Evolutionary conservation across 768 basidiomycete species (phyloP).

Genomic region (Cubamyces lactineus): DNA sequence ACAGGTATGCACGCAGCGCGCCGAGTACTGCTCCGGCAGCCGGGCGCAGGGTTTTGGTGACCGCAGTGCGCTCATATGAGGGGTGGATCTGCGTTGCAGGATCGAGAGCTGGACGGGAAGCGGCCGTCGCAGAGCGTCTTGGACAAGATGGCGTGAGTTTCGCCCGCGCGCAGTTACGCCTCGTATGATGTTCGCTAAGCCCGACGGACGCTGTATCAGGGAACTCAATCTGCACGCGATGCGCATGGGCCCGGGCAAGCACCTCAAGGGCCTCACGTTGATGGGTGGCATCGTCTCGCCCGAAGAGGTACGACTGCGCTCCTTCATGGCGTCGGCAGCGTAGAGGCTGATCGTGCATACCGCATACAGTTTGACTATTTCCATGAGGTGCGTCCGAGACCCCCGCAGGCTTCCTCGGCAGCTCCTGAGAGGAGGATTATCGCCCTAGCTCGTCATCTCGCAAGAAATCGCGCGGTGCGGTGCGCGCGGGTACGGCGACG

Average conservation of each 20-base stretch:
- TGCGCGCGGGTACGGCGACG: conserved; percentile 83
- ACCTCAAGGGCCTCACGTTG: conserved; percentile 76
- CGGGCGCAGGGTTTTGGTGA: not conserved
- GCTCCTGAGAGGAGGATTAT: not conserved
- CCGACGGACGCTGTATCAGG: conserved; percentile 37
- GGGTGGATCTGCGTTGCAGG: conserved; percentile 28
- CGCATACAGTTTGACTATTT: conserved; percentile 79
- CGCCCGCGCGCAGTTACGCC: not conserved
- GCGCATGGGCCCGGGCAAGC: conserved; percentile 93
- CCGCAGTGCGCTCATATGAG: not conserved
- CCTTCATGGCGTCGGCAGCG: no score
- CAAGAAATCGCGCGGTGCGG: conserved; percentile 52
- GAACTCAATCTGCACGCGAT: conserved; percentile 82
- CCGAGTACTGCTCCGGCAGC: not conserved
- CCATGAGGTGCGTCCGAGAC: conserved; percentile 59
- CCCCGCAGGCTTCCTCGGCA: not conserved
- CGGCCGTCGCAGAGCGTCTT: conserved; percentile 78
- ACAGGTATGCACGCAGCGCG: conserved; percentile 30
- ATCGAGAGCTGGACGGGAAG: conserved; percentile 86
- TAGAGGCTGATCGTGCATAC: not conserved
- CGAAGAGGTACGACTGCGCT: conserved; percentile 49
- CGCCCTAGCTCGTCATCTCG: conserved; percentile 33
- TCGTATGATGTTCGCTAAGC: not conserved
- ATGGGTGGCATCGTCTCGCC: conserved; percentile 77
- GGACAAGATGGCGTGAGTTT: conserved; percentile 76